Base-by-base conservation (phyloP, 495 filamentous ascomycete genomes). In the Penicillium bialowiezense region DNA sequence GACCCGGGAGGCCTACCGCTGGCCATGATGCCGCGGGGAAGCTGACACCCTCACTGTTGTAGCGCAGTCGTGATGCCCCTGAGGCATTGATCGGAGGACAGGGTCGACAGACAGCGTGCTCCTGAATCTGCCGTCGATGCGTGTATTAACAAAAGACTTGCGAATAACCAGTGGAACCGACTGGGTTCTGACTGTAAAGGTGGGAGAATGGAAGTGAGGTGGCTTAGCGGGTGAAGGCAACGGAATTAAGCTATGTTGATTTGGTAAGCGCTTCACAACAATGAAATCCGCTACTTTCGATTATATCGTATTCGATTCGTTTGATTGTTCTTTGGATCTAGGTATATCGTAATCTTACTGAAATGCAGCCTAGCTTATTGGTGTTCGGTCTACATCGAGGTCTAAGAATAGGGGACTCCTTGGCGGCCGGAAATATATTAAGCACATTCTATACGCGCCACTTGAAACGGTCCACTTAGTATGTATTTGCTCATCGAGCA, bases 1-100 rank as follows among this genome's bases (percentile, higher is more conserved):
- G 70, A 79, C 70, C 79, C 81, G 60, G 77, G 74, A 55, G 80
- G 83, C 74, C 87, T 85, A 70, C 83, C 86, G 66, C 71, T 74
- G 72, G 72, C 72, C 73, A 77, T 77, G 68, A 60, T 71, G 63
- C 46, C 63, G 56, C 59, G 60, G 64, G 62, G 62, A 61, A 70
- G 62, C 66, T 61, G 54, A 70, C 67, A 74, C 63, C 69, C 63
- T 66, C 62, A 69, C 50, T 65, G 54, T 43, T 41, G 46, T 47
- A 41, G 48, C 40, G 52, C 44, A 47, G 54, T 55, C 41, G 38
- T 46, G 38, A 54, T 64, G 66, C 64, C 70, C 70, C 67, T 71
- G 70, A 72, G 68, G 73, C 71, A 76, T 76, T 67, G 68, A 73
- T 70, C 54, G 48, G 18, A 43, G 52, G 20, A 14, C 2, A 41